Conservation (phyloP, 768 basidiomycete species). For the Paxillus rubicundulus region DNA sequence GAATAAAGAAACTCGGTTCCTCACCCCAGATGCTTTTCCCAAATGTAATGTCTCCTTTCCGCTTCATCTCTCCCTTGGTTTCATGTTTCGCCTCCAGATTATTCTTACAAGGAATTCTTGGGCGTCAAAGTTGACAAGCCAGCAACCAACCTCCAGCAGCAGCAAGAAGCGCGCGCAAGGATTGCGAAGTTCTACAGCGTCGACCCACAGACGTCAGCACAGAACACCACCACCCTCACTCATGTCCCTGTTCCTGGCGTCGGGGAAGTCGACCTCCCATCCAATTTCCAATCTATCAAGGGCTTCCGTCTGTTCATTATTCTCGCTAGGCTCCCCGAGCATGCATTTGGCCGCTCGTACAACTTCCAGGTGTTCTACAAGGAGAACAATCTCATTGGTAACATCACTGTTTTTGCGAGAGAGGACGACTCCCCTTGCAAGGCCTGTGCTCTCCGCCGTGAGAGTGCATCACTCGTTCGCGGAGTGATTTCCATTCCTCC, state of each 20-base stretch:
- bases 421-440: slow-evolving; percentile 22
- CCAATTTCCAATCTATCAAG: slow-evolving; percentile 13
- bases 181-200: slow-evolving; percentile 25
- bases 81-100: slow-evolving; percentile 14
- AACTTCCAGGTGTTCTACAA: slow-evolving; percentile 20
- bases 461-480: slow-evolving; percentile 13
- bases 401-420: slow-evolving; percentile 24
- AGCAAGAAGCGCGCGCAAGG: slow-evolving; percentile 18
- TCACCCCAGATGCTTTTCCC: slow-evolving; percentile 16
- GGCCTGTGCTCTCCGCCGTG: slow-evolving; percentile 24
- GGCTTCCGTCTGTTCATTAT: slow-evolving; percentile 27
- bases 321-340: slow-evolving; percentile 23
- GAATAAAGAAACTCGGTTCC: slow-evolving; percentile 22
- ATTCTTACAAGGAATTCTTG: slow-evolving; percentile 26
- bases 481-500: slow-evolving; percentile 25
- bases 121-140: slow-evolving; percentile 27
- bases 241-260: slow-evolving; percentile 16
- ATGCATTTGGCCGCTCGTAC: slow-evolving; percentile 24
- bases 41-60: slow-evolving; percentile 15
- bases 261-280: slow-evolving; percentile 10
- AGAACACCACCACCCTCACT: slow-evolving; percentile 1
- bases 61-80: not conserved
- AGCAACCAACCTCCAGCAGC: slow-evolving; percentile 8
- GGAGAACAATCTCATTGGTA: slow-evolving; percentile 13
- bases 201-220: slow-evolving; percentile 16